Base-by-base conservation (phyloP, 2,329 filamentous ascomycete genomes). In the Chrysosporium queenslandicum region DNA sequence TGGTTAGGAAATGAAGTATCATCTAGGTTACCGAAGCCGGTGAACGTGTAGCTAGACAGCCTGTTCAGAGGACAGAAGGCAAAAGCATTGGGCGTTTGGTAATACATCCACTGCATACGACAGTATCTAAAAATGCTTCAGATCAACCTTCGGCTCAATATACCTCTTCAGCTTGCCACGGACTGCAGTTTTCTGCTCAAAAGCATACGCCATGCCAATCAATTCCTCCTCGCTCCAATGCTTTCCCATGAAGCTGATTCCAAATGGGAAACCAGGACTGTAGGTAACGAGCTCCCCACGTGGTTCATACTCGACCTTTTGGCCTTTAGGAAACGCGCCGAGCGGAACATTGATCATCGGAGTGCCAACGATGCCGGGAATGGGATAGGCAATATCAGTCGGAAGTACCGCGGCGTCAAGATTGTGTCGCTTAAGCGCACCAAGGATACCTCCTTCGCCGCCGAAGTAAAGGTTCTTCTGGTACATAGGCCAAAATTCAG, bases 121-220 rank as follows among this genome's bases (percentile, higher is more conserved):
- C 4, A 18, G 3, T 3, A 5, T 4, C 5, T 9, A 18, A n/a
- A 18, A 16, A 27, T 12, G 67, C 18, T 49, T 61, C 50, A 78
- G 56, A 61, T 78, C 74, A n/a, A 69, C 71, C 39, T 62, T 71
- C 0, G 77, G 76, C 58, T 67, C 59, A 9, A 79, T 58, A 56
- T 75, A 75, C 27, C 76, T 74, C 64, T 71, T 67, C 1, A 77
- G 66, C 55, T 70, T 71, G 37, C 65, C 59, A 46, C 79, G 67
- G 9, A 73, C 69, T 59, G 67, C 64, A 2, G 76, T 83, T 56
- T 72, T 69, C 68, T 84, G 79, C 69, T 87, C 83, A 65, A 80
- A 85, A 3, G 80, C 82, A 70, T 83, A 86, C 5, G 82, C 83
- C 61, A 81, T 75, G 0, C 77, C 78, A 53, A 87, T 78, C 58